Conservation (phyloP, 208 protist species). For the Leishmania arabica region DNA sequence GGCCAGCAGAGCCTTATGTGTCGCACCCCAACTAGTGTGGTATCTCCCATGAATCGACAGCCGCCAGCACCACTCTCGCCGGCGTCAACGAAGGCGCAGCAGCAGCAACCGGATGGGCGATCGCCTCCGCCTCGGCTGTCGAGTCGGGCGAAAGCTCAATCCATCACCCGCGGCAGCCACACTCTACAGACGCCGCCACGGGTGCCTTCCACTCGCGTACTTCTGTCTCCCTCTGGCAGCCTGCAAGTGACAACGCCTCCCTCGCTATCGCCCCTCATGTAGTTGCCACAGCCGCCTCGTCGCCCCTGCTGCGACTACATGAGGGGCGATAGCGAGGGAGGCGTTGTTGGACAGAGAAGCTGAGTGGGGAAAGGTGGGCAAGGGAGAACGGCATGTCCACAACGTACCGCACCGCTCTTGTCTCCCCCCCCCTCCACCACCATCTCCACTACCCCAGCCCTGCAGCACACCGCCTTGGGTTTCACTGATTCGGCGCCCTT, state of each 20-base stretch:
- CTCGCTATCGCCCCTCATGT: not conserved
- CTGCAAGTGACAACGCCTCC: slow-evolving; percentile 25
- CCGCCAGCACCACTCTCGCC: not conserved
- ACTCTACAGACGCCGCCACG: slow-evolving; percentile 13
- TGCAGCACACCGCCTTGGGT: not conserved
- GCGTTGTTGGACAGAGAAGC: not conserved
- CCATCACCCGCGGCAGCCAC: slow-evolving; percentile 9
- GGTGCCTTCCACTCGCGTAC: slow-evolving; percentile 21
- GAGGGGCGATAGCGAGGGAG: not conserved
- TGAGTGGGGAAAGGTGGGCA: not conserved
- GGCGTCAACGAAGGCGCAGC: not conserved
- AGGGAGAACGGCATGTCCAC: not conserved
- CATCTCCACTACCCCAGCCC: not conserved
- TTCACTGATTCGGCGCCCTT: not conserved
- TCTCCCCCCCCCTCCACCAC: not conserved
- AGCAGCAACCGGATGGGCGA: slow-evolving; percentile 6
- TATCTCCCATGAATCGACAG: not conserved
- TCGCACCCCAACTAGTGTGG: not conserved
- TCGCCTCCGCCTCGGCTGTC: slow-evolving; percentile 29
- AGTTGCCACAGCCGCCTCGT: no score
- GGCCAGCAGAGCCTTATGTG: not conserved
- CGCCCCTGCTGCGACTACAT: no score
- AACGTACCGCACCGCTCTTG: not conserved
- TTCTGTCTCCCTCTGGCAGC: slow-evolving; percentile 19
- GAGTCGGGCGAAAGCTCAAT: slow-evolving; percentile 17